These are phyloP conservation scores for Echium plantagineum DNA, from an alignment of 257 asterid genomes.

Conservation along the genomic window DNA sequence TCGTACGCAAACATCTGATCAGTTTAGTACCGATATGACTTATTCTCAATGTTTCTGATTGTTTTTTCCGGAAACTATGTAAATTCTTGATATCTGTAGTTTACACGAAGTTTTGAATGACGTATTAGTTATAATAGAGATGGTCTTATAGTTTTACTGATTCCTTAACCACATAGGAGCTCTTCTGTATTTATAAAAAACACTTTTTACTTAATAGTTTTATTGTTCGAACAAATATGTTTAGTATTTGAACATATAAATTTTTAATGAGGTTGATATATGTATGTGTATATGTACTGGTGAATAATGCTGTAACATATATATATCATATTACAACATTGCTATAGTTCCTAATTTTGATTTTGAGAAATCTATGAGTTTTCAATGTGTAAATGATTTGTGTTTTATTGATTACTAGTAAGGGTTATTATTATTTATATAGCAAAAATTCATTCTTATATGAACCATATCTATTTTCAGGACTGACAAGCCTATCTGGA, in stretches of 20 bases:
- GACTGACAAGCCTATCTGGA: slow-evolving; percentile 82
- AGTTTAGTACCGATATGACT: slow-evolving; percentile 32
- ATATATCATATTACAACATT: too few species aligned
- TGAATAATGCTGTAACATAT: too few species aligned
- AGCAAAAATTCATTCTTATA: background rate
- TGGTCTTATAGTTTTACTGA: too few species aligned
- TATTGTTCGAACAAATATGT: too few species aligned
- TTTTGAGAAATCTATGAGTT: background rate
- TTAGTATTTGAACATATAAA: too few species aligned
- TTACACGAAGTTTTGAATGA: background rate
- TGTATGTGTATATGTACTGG: too few species aligned
- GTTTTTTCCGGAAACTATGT: background rate
- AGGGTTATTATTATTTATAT: too few species aligned
- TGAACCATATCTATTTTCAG: slow-evolving; percentile 30
- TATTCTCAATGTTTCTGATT: slow-evolving; percentile 2
- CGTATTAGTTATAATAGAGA: background rate
- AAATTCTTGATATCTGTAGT: background rate
- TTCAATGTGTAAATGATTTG: background rate
- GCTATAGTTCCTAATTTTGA: too few species aligned
- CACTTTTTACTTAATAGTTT: too few species aligned
- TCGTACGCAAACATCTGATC: slow-evolving; percentile 63
- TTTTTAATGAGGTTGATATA: too few species aligned
- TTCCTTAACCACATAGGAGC: too few species aligned
- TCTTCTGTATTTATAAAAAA: too few species aligned
- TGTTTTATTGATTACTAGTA: background rate